A percentile compares a stretch with the other conserved stretches of the same genome.
Conservation (phyloP, 352 stramenopile genomes). For the Phytophthora syringae region DNA sequence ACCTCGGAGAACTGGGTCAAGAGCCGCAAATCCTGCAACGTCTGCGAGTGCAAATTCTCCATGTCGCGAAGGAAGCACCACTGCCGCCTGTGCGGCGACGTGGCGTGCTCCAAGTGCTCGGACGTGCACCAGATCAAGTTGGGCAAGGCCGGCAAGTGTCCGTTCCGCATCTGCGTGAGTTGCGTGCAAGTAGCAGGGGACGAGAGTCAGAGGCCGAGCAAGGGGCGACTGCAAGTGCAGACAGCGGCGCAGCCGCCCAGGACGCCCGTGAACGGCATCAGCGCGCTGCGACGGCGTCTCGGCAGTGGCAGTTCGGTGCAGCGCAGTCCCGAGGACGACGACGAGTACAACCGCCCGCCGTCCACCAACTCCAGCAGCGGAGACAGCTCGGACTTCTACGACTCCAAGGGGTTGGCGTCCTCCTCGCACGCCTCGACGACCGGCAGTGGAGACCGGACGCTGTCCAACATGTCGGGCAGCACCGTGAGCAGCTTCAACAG, state of each 20-base stretch:
- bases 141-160: conserved; percentile 54
- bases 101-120: conserved; percentile 78
- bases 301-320: conserved; percentile 15
- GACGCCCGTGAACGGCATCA: conserved; percentile 26
- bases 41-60: conserved; percentile 66
- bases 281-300: conserved; percentile 30
- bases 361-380: conserved; percentile 50
- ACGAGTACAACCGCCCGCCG: conserved; percentile 30
- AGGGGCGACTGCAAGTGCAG: conserved; percentile 15
- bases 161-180: conserved; percentile 69
- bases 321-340: conserved; percentile 29
- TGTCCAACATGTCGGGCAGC: conserved; percentile 39
- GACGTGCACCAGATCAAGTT: conserved; percentile 66
- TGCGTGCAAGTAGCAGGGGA: conserved; percentile 50
- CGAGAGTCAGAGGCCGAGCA: conserved; percentile 28
- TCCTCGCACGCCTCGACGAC: conserved; percentile 20
- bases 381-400: conserved; percentile 46
- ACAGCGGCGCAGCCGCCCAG: conserved; percentile 23
- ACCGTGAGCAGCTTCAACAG: conserved; percentile 40
- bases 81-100: conserved; percentile 75
- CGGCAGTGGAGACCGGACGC: conserved; percentile 24
- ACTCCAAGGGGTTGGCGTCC: conserved; percentile 41
- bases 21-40: conserved; percentile 60
- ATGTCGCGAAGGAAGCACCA: conserved; percentile 71
- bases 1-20: conserved; percentile 66